Percentiles rank a stretch among this genome's conserved stretches.
Conservation (phyloP, 2,329 filamentous ascomycete genomes). For the Calonectria pseudoturangicola region DNA sequence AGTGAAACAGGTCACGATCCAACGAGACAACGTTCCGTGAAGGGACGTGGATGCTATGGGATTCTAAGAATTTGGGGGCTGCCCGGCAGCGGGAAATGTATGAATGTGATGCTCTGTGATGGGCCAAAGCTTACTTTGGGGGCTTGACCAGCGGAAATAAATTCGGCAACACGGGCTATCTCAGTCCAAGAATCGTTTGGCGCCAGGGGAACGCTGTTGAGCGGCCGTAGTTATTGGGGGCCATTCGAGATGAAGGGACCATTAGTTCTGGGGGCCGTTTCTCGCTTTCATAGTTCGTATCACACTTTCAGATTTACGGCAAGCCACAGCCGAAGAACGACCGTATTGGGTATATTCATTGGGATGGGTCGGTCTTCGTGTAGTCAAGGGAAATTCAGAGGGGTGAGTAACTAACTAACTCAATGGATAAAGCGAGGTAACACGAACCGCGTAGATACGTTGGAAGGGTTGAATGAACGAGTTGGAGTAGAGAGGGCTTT, state of each 20-base stretch:
- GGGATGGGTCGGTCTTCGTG: not conserved
- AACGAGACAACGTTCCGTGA: slow-evolving; percentile 10
- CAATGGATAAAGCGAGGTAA: not conserved
- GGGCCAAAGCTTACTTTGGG: slow-evolving; percentile 9
- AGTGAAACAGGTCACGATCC: slow-evolving; percentile 34
- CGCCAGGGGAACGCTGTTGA: slow-evolving; percentile 1
- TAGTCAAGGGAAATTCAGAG: not conserved
- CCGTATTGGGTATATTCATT: not conserved
- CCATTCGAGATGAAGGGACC: slow-evolving; percentile 1
- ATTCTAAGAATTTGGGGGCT: slow-evolving; percentile 34
- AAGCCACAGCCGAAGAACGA: not conserved
- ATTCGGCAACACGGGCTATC: not conserved
- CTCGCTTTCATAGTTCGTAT: slow-evolving; percentile 10
- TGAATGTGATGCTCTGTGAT: slow-evolving; percentile 6
- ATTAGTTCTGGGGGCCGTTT: slow-evolving; percentile 29
- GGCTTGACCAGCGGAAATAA: slow-evolving; percentile 5
- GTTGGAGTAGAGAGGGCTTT: no score
- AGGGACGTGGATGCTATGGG: slow-evolving; percentile 12
- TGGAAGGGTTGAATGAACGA: not conserved
- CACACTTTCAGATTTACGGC: not conserved
- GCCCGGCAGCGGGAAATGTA: slow-evolving; percentile 15
- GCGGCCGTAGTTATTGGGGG: slow-evolving; percentile 18
- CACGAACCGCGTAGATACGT: no score
- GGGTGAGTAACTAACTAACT: not conserved
- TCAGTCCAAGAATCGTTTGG: slow-evolving; percentile 27